phyloP scores from a whole-genome alignment of 192 early-diverging fungal genomes.

The Obelidium mucronatum region DNA sequence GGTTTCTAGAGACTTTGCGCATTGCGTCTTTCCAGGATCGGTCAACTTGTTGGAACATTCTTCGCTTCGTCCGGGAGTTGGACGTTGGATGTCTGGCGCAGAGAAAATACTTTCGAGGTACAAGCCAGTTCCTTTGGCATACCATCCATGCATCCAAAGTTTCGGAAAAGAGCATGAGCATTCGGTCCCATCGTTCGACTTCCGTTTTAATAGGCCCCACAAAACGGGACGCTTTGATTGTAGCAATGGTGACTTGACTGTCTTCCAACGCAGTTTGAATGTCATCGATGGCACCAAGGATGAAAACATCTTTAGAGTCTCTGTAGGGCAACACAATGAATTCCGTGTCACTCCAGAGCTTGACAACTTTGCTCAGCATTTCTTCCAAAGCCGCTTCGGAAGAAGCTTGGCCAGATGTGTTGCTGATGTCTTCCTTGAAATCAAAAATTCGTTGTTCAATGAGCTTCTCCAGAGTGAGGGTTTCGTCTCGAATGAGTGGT shows the following conservation, averaged over 20 bases:
- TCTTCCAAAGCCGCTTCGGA: constrained; percentile 67
- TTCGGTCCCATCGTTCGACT: constrained; percentile 67
- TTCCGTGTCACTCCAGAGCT: constrained; percentile 63
- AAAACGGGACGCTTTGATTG: constrained; percentile 63
- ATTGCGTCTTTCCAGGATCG: constrained; percentile 69
- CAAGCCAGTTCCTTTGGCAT: constrained; percentile 68
- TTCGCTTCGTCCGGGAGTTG: constrained; percentile 67
- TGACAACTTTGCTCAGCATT: constrained; percentile 65
- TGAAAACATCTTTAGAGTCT: constrained; percentile 69
- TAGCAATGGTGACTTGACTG: constrained; percentile 66
- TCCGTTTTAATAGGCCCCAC: constrained; percentile 67
- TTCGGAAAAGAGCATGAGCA: constrained; percentile 60
- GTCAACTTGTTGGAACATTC: constrained; percentile 67
- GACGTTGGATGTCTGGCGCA: constrained; percentile 67
- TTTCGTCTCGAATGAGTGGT: constrained; percentile 58
- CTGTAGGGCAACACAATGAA: constrained; percentile 62
- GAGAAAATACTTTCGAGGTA: constrained; percentile 69
- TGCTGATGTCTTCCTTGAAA: constrained; percentile 67
- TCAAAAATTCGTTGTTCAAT: constrained; percentile 64
- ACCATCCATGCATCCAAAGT: constrained; percentile 65
- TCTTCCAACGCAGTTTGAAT: constrained; percentile 68
- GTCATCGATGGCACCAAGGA: constrained; percentile 67
- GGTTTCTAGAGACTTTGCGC: constrained; percentile 62
- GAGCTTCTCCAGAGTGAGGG: constrained; percentile 58
- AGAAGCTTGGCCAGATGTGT: constrained; percentile 61